Base-by-base conservation (phyloP, 2,329 filamentous ascomycete species). In the Hypoxylon sp. region DNA sequence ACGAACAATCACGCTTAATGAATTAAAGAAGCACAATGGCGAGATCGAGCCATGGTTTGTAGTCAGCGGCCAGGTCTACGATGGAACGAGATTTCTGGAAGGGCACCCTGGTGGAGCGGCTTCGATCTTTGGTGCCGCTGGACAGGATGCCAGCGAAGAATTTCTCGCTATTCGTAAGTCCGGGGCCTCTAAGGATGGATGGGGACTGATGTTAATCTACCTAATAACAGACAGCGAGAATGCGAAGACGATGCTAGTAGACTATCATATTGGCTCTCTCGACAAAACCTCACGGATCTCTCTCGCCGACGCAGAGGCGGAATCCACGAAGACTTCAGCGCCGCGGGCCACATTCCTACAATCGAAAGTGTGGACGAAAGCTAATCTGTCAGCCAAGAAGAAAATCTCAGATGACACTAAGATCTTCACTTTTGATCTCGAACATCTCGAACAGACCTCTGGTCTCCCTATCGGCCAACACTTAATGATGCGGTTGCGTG, bases 141-240 rank as follows among this genome's bases (percentile, higher is more conserved):
- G 90, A 0, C 83, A 92, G 73, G 94, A 97, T 78, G 87, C 87
- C 8, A 91, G 91, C 0, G 94, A 97, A 73, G 94, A 97, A 71
- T 97, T 97, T 76, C 87, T 96, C 81, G 91, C 92, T 12, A 97
- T 97, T 73, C 94, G 92, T 95, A 83, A 84, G 91, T 84, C 1
- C 16, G 0, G 32, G 21, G n/a, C 47, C 30, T 30, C n/a, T 12
- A 60, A 53, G 41, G 41, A 75, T 80, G 70, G 79, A 63, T 66
- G 19, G 5, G 8, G 9, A 46, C 23, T 37, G 11, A 55, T 30
- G 53, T 46, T 68, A 48, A 71, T 32, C 21, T 32, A 47, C n/a
- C n/a, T n/a, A n/a, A n/a, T 53, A 37, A 61, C 74, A 95, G 93
- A 97, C 77, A 94, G 91, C 76, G 94, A 97, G 80, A 97, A 92